These are phyloP conservation scores for Carex pumila DNA, from an alignment of 176 grass and related monocot genomes.

Conservation along the genomic window DNA sequence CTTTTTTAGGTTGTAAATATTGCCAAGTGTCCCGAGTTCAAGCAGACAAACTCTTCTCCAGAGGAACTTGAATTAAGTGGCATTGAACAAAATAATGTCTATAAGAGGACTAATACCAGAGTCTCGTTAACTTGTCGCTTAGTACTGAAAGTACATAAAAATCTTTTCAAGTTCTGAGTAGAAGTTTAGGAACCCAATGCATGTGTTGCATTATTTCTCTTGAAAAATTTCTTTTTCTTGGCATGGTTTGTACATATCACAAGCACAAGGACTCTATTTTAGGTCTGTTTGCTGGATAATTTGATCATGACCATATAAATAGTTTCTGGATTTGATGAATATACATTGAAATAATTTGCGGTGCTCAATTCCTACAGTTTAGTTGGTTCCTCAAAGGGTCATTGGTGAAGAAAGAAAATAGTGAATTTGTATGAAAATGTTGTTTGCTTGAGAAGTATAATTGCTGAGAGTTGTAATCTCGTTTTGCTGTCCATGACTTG, in stretches of 20 bases:
- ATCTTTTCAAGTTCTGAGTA: constrained; percentile 66
- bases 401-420: neutral
- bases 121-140: constrained; percentile 77
- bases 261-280: neutral
- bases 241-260: neutral
- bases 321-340: neutral
- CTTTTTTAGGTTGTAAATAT: constrained; percentile 49
- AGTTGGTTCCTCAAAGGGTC: neutral
- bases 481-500: neutral
- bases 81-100: constrained; percentile 32
- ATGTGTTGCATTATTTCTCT: neutral
- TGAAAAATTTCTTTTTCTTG: neutral
- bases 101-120: constrained; percentile 40
- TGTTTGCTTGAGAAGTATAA: neutral
- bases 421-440: neutral
- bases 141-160: constrained; percentile 78
- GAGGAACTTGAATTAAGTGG: constrained; percentile 1
- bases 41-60: constrained; percentile 12
- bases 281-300: neutral
- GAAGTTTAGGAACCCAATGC: neutral
- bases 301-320: neutral
- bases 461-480: neutral
- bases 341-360: neutral
- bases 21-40: constrained; percentile 37
- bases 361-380: neutral